Conservation (phyloP, 371 early-diverging fungal species). For the Batrachochytrium dendrobatidis region DNA sequence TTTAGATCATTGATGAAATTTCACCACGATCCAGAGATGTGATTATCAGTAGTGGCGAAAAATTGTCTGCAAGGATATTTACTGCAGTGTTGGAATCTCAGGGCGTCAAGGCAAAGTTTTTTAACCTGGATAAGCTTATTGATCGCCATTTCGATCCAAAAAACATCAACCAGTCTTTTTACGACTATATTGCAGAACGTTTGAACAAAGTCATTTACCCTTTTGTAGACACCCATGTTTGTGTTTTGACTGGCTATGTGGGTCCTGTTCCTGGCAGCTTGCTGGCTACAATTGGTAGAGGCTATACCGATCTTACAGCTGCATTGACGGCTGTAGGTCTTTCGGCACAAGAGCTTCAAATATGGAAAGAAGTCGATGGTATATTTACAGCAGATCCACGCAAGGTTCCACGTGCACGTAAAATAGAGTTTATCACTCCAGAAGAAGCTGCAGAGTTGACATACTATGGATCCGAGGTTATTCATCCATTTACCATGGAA, state of each 20-base stretch:
- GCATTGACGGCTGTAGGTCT: slow-evolving; percentile 90
- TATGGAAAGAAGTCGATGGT: slow-evolving; percentile 99
- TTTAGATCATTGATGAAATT: slow-evolving; percentile 86
- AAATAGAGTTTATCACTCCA: slow-evolving; percentile 86
- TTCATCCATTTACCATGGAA: slow-evolving; percentile 98
- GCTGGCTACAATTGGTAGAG: slow-evolving; percentile 87
- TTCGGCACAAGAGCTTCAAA: slow-evolving; percentile 77
- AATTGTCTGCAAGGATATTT: slow-evolving; percentile 82
- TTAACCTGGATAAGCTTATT: slow-evolving; percentile 78
- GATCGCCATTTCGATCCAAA: slow-evolving; percentile 66
- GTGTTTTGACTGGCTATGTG: slow-evolving; percentile 92
- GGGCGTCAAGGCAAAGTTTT: slow-evolving; percentile 76
- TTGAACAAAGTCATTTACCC: slow-evolving; percentile 53
- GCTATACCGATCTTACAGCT: slow-evolving; percentile 96
- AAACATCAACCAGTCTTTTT: slow-evolving; percentile 82
- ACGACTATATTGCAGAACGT: slow-evolving; percentile 71
- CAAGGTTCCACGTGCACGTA: slow-evolving; percentile 83
- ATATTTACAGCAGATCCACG: slow-evolving; percentile 99
- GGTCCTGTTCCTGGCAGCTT: slow-evolving; percentile 93
- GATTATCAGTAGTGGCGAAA: slow-evolving; percentile 92
- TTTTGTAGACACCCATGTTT: slow-evolving; percentile 36
- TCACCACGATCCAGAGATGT: slow-evolving; percentile 92
- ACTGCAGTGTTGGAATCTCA: slow-evolving; percentile 66
- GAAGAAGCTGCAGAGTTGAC: slow-evolving; percentile 98
- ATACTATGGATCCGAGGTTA: slow-evolving; percentile 95